phyloP scores from a whole-genome alignment of 2,329 filamentous ascomycete species.

The Ophiostoma australiae region DNA sequence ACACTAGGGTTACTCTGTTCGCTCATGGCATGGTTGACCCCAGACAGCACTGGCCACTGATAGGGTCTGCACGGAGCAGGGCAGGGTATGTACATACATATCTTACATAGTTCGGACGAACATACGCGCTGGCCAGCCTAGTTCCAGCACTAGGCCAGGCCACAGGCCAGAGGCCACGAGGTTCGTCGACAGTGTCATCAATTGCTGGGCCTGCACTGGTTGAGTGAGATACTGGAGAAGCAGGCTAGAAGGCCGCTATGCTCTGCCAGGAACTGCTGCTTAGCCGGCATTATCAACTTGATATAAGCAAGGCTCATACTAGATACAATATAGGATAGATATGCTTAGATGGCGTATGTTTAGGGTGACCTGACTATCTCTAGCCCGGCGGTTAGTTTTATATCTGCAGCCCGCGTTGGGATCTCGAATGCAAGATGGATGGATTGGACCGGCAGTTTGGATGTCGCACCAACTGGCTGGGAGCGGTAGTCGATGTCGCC shows the following conservation, averaged over 20 bases:
- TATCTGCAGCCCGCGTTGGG: background rate
- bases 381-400: background rate
- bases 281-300: background rate
- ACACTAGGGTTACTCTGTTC: background rate
- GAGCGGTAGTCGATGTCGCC: background rate
- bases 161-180: constrained; percentile 1
- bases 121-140: background rate
- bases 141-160: background rate
- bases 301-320: background rate
- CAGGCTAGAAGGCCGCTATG: background rate
- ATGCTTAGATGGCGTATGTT: constrained; percentile 1
- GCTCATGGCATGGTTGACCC: background rate
- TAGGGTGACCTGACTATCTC: background rate
- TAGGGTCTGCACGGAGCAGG: background rate
- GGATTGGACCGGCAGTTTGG: background rate
- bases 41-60: no score
- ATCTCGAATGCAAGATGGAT: background rate
- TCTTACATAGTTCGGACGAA: background rate
- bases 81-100: no score
- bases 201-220: background rate
- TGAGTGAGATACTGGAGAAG: background rate
- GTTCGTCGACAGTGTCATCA: background rate
- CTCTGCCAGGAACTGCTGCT: background rate
- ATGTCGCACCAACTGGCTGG: constrained; percentile 6
- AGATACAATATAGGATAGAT: background rate